Base-by-base conservation (phyloP, 805 yeast species). In the Candida silvicultrix region DNA sequence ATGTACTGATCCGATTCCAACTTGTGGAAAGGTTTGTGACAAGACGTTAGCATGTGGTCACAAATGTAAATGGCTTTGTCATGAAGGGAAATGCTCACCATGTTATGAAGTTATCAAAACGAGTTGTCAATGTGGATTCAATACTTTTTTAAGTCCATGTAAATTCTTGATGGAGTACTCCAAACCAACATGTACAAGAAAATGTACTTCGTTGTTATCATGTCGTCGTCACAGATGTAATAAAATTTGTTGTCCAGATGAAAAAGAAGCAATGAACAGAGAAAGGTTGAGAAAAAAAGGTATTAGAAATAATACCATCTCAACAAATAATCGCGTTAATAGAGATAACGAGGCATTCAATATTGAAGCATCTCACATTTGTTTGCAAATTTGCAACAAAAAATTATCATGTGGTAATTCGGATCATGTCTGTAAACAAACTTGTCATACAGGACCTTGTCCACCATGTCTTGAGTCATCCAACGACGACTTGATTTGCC, bases 211-310 rank as follows among this genome's bases (percentile, higher is more conserved):
- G 0, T 64, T 81, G 42, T 73, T 85, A 63, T 85, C 81, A 49
- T 89, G 97, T 62, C 78, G 92, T 49, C 78, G 88, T 49, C 97
- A 89, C 65, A 72, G 81, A 49, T 94, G 96, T 63, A 63, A 71
- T 16, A 72, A 69, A 12, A 64, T 69, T 15, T 89, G 97, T 62
- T 89, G 97, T 62, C 67, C 74, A 12, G 81, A 69, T 49, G 92
- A 85, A 57, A 77, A 74, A 29, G 53, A 62, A 5, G 95, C 94
- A 3, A 55, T 64, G 47, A 48, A 55, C 40, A 56, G 78, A 60
- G 89, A 61, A 65, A 72, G 66, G 46, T 63, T 34, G 46, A 68
- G 70, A 45, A 74, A 72, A 54, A 78, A 76, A 54, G 75, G 69
- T 3, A 53, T 74, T 19, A 62, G 87, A 42, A 74, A 70, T 45